Evolutionary conservation across 495 filamentous ascomycete species (phyloP).

Genomic region (Opeltia flavorubescens): DNA sequence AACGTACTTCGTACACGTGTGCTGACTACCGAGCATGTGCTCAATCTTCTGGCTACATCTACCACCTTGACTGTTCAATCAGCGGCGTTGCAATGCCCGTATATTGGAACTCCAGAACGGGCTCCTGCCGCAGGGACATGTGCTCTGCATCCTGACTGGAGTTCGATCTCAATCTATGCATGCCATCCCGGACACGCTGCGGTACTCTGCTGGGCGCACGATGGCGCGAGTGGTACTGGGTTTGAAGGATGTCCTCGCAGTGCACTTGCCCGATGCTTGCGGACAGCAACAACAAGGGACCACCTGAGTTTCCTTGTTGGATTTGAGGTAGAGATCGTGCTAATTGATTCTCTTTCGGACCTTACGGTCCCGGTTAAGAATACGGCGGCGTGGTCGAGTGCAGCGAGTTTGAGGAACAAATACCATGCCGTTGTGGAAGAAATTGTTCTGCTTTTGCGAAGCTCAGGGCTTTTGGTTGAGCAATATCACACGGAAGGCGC

Average conservation of each 20-base stretch:
- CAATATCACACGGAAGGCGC: slow-evolving; percentile 52
- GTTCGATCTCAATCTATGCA: neutral
- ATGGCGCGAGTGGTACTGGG: neutral
- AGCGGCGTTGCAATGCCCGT: neutral
- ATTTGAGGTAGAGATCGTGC: slow-evolving; percentile 62
- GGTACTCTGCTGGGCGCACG: neutral
- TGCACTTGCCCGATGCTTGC: neutral
- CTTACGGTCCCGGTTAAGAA: neutral
- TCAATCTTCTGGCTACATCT: neutral
- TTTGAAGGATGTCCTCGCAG: neutral
- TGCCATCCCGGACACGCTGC: neutral
- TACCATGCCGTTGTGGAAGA: slow-evolving; percentile 40
- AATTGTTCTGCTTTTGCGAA: slow-evolving; percentile 39
- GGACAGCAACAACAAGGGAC: no score
- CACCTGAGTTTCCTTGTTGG: slow-evolving; percentile 43
- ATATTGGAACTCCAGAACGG: neutral
- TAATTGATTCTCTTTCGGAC: slow-evolving; percentile 26
- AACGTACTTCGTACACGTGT: neutral
- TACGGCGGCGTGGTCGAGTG: neutral
- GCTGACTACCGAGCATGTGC: neutral
- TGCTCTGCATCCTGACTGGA: slow-evolving; percentile 1
- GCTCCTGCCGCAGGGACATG: neutral
- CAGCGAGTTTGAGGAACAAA: slow-evolving; percentile 11
- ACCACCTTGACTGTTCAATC: neutral
- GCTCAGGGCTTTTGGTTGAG: slow-evolving; percentile 47